A percentile compares a stretch with the other conserved stretches of the same genome.
These are phyloP conservation scores for Entomortierella beljakovae DNA, from an alignment of 192 early-diverging fungal genomes.

Conservation along the genomic window DNA sequence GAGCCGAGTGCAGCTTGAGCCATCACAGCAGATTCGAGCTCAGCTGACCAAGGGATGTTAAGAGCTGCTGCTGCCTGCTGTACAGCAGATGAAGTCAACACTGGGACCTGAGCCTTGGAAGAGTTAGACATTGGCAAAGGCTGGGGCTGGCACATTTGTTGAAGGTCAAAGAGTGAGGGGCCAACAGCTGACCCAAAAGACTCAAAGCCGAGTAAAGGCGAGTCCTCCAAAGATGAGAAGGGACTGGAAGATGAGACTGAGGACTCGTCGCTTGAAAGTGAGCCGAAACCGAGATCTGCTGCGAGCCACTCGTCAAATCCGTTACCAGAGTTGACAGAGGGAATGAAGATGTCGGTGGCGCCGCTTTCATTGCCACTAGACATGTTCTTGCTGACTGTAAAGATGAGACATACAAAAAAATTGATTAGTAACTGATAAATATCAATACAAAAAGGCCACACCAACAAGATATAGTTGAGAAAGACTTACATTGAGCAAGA, in stretches of 20 bases:
- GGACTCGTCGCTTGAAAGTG: slow-evolving; percentile 41
- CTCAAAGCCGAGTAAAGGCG: slow-evolving; percentile 46
- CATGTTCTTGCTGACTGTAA: slow-evolving; percentile 39
- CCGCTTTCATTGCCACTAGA: neutral
- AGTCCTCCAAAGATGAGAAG: slow-evolving; percentile 40
- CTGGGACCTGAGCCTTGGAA: slow-evolving; percentile 1
- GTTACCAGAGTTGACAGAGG: slow-evolving; percentile 22
- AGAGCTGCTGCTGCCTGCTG: slow-evolving; percentile 53
- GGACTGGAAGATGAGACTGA: slow-evolving; percentile 39
- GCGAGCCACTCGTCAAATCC: slow-evolving; percentile 54
- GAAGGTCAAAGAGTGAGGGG: slow-evolving; percentile 42
- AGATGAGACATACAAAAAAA: neutral
- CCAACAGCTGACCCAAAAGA: slow-evolving; percentile 29
- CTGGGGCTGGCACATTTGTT: too few species aligned
- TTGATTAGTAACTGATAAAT: neutral
- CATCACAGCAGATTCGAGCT: slow-evolving; percentile 49
- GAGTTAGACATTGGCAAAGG: slow-evolving; percentile 24
- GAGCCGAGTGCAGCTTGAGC: slow-evolving; percentile 38
- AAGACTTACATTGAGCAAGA: slow-evolving; percentile 46
- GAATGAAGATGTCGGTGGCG: slow-evolving; percentile 15
- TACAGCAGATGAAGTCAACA: slow-evolving; percentile 42
- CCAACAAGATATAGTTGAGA: neutral
- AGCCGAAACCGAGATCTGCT: slow-evolving; percentile 29
- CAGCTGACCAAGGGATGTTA: slow-evolving; percentile 49
- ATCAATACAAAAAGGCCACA: neutral